These are phyloP conservation scores for Trichoderma koningiopsis DNA, from an alignment of 2,329 filamentous ascomycete genomes.

Conservation along the genomic window DNA sequence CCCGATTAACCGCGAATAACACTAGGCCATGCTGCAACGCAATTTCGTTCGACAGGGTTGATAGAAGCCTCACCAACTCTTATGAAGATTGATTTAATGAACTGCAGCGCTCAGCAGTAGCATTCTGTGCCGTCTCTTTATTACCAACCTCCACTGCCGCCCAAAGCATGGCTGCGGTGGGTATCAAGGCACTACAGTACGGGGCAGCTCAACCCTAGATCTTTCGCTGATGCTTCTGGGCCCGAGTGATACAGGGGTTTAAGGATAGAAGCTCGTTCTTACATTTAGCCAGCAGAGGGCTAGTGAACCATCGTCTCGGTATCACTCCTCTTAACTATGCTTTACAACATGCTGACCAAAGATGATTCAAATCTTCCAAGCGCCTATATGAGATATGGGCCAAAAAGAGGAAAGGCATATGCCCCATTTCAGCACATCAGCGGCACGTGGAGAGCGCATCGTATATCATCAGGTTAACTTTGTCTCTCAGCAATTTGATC, in stretches of 20 bases:
- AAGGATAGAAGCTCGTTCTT: not conserved
- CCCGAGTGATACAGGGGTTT: not conserved
- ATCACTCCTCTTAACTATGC: not conserved
- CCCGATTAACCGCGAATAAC: conserved; percentile 2
- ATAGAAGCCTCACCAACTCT: conserved; percentile 13
- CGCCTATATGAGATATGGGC: not conserved
- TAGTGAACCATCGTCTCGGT: not conserved
- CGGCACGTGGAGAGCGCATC: not conserved
- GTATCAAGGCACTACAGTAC: conserved; percentile 6
- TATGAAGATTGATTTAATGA: not conserved
- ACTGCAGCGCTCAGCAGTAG: not conserved
- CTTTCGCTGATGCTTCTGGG: not conserved
- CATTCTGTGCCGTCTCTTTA: not conserved
- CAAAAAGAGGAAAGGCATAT: not conserved
- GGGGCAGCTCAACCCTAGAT: not conserved
- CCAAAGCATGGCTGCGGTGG: not conserved
- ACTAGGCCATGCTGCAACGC: conserved; percentile 2
- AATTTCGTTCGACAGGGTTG: conserved; percentile 8
- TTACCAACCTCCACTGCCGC: not conserved
- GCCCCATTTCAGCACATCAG: not conserved
- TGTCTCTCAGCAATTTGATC: not conserved
- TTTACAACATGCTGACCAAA: not conserved
- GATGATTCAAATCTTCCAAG: not conserved
- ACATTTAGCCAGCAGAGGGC: not conserved
- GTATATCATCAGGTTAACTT: not conserved